Base-by-base conservation (phyloP, 352 stramenopile species). In the Phytopythium oedochilum region DNA sequence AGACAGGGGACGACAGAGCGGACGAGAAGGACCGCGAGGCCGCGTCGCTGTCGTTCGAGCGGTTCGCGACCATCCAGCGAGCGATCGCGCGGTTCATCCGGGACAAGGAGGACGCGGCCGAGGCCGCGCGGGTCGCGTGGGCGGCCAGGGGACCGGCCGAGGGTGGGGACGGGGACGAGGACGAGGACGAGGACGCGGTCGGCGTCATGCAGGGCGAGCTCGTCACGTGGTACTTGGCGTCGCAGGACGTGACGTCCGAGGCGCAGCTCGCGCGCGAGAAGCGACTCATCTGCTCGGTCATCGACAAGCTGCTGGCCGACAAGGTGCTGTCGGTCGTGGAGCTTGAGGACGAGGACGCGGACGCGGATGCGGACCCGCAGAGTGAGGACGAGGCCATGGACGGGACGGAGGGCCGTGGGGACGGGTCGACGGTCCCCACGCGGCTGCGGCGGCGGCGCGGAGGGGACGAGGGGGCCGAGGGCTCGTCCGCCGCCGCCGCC, bases 221-320 rank as follows among this genome's bases (percentile, higher is more conserved):
- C 26, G 83, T 93, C 46, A 94, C 83, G 36, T 94, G 82, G 81
- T 94, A 94, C 57, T 36, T 93, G 53, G 76, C 78, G 18, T 85
- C 78, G 23, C 83, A 95, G 62, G 84, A 94, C 60, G 91, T 94
- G 39, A 89, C 82, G 46, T 94, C 84, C 9, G 84, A 94, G 57
- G 75, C 73, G 51, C 82, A 92, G 64, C 65, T 94, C 10, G 73
- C 70, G 28, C 70, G 72, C 6, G 84, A 94, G 63, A 91, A 91
- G 71, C 75, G 83, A 45, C 75, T 94, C 64, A 92, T 94, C 61
- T 86, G 71, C 59, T 86, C 78, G 0, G 80, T 94, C 20, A 84
- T 94, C 47, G 84, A 94, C 55, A 87, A 87, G 36, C 61, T 94
- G n/a, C 38, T 94, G 38, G 64, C 73, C 20, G 84, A 94, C 60